Conservation (phyloP, 2,329 filamentous ascomycete genomes). For the Phialophora tarda region DNA sequence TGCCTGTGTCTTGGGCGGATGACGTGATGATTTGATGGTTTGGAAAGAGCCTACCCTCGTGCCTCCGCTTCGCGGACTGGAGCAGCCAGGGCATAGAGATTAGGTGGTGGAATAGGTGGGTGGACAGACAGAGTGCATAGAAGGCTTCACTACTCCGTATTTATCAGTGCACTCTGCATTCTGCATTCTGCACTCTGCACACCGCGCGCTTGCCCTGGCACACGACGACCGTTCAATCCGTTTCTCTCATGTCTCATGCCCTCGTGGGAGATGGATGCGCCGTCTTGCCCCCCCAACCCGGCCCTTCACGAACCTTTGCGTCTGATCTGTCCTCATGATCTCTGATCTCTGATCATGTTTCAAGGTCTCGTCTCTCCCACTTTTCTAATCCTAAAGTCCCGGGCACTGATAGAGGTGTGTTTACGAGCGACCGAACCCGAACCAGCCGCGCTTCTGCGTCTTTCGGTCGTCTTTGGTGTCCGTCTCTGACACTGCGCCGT, state of each 20-base stretch:
- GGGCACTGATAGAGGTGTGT: not conserved
- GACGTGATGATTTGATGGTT: too few relatives aligned
- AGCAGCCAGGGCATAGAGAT: not conserved
- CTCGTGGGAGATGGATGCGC: not conserved
- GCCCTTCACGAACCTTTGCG: too few relatives aligned
- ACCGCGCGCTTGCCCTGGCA: not conserved
- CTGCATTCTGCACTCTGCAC: not conserved
- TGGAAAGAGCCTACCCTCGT: too few relatives aligned
- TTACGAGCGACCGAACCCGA: constrained; percentile 19
- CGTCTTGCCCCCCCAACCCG: not conserved
- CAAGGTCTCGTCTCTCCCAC: not conserved
- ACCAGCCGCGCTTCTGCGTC: constrained; percentile 38
- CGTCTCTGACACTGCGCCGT: not conserved
- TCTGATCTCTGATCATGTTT: not conserved
- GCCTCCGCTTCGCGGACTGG: too few relatives aligned
- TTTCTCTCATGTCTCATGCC: not conserved
- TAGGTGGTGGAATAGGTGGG: not conserved
- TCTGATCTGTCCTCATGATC: not conserved
- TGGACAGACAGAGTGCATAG: not conserved
- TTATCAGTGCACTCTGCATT: not conserved
- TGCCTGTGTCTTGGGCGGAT: too few relatives aligned
- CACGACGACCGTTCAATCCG: not conserved
- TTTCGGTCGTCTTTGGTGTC: not conserved
- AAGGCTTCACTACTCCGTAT: not conserved
- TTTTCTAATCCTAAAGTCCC: not conserved